Evolutionary conservation across 2,329 filamentous ascomycete species (phyloP).

Genomic region (Shiraia sp.): DNA sequence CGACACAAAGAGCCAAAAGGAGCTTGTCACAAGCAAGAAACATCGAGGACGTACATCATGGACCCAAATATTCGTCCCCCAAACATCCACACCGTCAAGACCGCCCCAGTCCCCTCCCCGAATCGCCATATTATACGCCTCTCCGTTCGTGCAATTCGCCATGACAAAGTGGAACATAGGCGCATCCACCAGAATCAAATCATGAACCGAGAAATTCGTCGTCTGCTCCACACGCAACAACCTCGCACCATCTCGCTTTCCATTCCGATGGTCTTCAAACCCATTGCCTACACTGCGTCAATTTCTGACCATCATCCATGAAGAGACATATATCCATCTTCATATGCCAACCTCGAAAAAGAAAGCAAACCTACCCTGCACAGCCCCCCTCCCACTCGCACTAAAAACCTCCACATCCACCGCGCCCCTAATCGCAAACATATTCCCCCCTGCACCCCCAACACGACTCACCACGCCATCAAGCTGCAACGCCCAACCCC

Average conservation of each 20-base stretch:
- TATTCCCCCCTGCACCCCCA: conserved; percentile 56
- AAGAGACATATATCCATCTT: no score
- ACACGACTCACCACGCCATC: conserved; percentile 59
- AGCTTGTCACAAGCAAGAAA: background rate
- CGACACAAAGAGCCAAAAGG: background rate
- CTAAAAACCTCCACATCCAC: conserved; percentile 60
- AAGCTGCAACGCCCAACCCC: conserved; percentile 55
- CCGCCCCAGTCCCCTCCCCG: conserved; percentile 57
- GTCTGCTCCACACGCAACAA: conserved; percentile 53
- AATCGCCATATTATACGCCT: conserved; percentile 61
- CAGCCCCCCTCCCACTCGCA: conserved; percentile 55
- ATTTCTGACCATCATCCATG: no score
- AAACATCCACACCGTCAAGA: conserved; percentile 62
- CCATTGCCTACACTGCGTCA: no score
- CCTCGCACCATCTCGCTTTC: conserved; percentile 48
- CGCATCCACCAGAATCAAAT: conserved; percentile 54
- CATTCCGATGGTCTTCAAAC: conserved; percentile 53
- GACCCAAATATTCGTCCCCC: conserved; percentile 59
- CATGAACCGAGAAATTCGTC: conserved; percentile 54
- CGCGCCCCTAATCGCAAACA: conserved; percentile 56
- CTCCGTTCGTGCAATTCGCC: conserved; percentile 56
- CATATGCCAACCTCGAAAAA: background rate
- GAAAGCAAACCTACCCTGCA: conserved; percentile 46
- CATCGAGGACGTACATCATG: conserved; percentile 50
- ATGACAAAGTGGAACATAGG: conserved; percentile 57